These are phyloP conservation scores for Clohesyomyces aquaticus DNA, from an alignment of 495 filamentous ascomycete species.

Conservation along the genomic window DNA sequence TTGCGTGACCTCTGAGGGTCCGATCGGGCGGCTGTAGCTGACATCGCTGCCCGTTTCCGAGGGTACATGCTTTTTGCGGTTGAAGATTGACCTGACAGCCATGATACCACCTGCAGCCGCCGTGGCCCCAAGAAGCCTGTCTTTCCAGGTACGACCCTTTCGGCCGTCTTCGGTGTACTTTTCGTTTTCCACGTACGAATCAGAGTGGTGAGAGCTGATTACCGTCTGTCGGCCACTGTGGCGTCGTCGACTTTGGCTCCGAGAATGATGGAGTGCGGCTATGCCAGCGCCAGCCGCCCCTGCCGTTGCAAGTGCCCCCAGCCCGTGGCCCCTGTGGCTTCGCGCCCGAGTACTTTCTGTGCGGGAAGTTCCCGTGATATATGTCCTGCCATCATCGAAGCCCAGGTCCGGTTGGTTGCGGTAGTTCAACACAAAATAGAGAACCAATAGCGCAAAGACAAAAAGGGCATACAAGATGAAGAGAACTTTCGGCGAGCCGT, in stretches of 20 bases:
- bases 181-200: constrained; percentile 39
- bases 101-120: constrained; percentile 69
- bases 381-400: constrained; percentile 58
- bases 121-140: constrained; percentile 67
- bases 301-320: constrained; percentile 49
- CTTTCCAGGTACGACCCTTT: constrained; percentile 53
- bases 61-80: constrained; percentile 58
- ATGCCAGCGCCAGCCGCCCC: constrained; percentile 66
- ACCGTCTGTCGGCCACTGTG: constrained; percentile 35
- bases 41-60: constrained; percentile 58
- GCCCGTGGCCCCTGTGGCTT: constrained; percentile 29
- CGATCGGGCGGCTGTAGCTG: constrained; percentile 42
- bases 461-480: constrained; percentile 86
- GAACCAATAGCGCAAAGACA: constrained; percentile 65
- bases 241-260: constrained; percentile 35
- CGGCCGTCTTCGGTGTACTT: constrained; percentile 42
- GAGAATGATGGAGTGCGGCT: constrained; percentile 55
- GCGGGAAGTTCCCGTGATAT: constrained; percentile 48
- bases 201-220: constrained; percentile 39
- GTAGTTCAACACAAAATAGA: constrained; percentile 76
- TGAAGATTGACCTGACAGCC: constrained; percentile 66
- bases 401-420: constrained; percentile 57
- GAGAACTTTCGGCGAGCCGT: constrained; percentile 80
- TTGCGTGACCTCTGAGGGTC: constrained; percentile 44
- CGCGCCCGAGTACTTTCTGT: constrained; percentile 28